A percentile compares a stretch with the other conserved stretches of the same genome.
These are phyloP conservation scores for Cyamopsis tetragonoloba DNA, from an alignment of 306 rosid species.

Conservation along the genomic window DNA sequence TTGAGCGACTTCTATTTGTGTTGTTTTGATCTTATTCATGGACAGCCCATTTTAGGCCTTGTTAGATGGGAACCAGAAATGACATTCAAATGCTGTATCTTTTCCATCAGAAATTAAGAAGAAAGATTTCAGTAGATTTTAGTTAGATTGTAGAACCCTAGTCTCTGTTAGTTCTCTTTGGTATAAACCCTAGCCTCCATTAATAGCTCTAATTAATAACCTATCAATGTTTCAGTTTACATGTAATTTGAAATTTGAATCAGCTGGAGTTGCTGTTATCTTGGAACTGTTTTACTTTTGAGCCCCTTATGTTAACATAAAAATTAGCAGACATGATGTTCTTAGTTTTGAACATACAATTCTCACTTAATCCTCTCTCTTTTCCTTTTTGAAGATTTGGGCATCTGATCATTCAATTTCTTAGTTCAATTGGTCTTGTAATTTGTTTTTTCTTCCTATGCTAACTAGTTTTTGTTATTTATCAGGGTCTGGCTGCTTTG, in stretches of 20 bases:
- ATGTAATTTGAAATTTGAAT: not conserved
- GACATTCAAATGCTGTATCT: too few species aligned
- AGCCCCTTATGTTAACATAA: not conserved
- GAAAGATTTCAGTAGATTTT: too few species aligned
- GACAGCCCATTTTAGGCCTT: too few species aligned
- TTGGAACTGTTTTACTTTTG: slow-evolving; percentile 21
- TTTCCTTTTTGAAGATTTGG: slow-evolving; percentile 3
- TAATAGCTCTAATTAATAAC: too few species aligned
- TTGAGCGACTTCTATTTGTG: too few species aligned
- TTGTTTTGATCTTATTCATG: too few species aligned
- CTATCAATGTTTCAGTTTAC: not conserved
- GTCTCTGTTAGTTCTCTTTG: too few species aligned
- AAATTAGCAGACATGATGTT: not conserved
- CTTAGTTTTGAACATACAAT: not conserved
- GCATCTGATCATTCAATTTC: slow-evolving; percentile 14
- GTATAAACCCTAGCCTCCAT: too few species aligned
- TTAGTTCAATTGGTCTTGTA: slow-evolving; percentile 9
- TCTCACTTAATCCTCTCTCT: not conserved
- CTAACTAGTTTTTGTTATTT: slow-evolving; percentile 25
- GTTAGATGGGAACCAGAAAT: too few species aligned
- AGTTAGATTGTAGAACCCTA: too few species aligned
- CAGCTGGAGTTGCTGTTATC: slow-evolving; percentile 4
- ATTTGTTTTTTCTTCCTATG: not conserved
- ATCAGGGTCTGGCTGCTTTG: slow-evolving; percentile 66
- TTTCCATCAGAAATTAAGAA: too few species aligned